Evolutionary conservation across 176 grass and related monocot genomes (phyloP).

Genomic region (Rhynchospora breviuscula): DNA sequence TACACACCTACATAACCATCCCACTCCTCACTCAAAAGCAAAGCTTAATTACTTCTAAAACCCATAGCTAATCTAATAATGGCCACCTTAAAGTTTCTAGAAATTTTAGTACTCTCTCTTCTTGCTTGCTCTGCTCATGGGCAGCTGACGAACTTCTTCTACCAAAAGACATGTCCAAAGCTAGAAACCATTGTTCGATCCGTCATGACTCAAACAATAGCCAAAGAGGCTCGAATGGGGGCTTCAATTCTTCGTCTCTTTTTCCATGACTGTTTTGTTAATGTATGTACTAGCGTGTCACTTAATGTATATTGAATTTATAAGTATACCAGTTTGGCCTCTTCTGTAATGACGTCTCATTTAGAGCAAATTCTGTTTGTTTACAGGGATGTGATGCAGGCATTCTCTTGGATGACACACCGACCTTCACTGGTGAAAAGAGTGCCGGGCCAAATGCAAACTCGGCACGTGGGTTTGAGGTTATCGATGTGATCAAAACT

Average conservation of each 20-base stretch:
- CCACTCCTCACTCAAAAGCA: neutral
- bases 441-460: constrained; percentile 42
- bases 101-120: constrained; percentile 25
- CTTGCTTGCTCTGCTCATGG: constrained; percentile 21
- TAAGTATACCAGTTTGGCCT: too few relatives aligned
- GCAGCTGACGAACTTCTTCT: constrained; percentile 46
- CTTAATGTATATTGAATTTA: too few relatives aligned
- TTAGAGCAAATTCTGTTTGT: neutral
- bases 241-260: constrained; percentile 61
- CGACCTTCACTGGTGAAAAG: constrained; percentile 39
- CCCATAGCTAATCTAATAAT: constrained; percentile 1
- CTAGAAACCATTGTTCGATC: constrained; percentile 39
- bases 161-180: constrained; percentile 36
- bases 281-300: constrained; percentile 17
- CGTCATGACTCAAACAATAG: neutral
- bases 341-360: neutral
- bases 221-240: constrained; percentile 33
- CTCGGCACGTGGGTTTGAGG: constrained; percentile 35
- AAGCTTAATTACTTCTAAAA: neutral
- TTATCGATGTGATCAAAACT: neutral
- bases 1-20: neutral
- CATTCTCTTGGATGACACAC: constrained; percentile 47
- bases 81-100: neutral
- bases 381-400: constrained; percentile 50
- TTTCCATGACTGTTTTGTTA: constrained; percentile 77